A percentile compares a stretch with the other conserved stretches of the same genome.
Evolutionary conservation across 345 rosid genomes (phyloP).

Genomic region (Moricandia arvensis): DNA sequence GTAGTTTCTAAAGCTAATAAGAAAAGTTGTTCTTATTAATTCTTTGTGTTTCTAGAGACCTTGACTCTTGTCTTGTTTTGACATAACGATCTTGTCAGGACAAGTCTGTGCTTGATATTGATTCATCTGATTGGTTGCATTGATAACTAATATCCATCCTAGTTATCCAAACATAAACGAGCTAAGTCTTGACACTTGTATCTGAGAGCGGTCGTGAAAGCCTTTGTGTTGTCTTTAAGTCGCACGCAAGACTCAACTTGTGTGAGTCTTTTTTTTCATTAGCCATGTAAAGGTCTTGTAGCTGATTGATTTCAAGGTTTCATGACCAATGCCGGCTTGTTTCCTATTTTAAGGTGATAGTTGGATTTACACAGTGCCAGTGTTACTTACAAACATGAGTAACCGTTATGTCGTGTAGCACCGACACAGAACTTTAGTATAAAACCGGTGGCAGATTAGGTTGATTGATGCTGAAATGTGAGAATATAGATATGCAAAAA

Average conservation of each 20-base stretch:
- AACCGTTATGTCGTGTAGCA: neutral
- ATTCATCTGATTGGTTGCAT: neutral
- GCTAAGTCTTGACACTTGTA: neutral
- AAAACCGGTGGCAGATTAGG: neutral
- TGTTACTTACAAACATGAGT: no score
- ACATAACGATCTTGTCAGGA: neutral
- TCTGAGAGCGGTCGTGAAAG: neutral
- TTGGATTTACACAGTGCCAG: neutral
- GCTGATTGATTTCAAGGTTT: neutral
- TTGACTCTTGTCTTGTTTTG: no score
- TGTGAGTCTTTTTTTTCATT: neutral
- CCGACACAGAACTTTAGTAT: neutral
- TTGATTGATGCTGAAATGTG: neutral
- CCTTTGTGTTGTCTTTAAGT: neutral
- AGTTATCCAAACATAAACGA: neutral
- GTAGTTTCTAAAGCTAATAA: no score
- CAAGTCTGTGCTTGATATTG: neutral
- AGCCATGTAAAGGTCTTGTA: neutral
- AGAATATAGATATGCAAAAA: neutral
- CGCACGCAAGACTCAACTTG: neutral
- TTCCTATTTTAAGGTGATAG: neutral
- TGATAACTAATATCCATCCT: neutral
- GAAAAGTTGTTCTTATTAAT: no score
- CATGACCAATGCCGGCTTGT: constrained; percentile 5
- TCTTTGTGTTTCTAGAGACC: no score